A percentile compares a stretch with the other conserved stretches of the same genome.
phyloP scores from a whole-genome alignment of 768 basidiomycete genomes.

The Lactarius trivialis region DNA sequence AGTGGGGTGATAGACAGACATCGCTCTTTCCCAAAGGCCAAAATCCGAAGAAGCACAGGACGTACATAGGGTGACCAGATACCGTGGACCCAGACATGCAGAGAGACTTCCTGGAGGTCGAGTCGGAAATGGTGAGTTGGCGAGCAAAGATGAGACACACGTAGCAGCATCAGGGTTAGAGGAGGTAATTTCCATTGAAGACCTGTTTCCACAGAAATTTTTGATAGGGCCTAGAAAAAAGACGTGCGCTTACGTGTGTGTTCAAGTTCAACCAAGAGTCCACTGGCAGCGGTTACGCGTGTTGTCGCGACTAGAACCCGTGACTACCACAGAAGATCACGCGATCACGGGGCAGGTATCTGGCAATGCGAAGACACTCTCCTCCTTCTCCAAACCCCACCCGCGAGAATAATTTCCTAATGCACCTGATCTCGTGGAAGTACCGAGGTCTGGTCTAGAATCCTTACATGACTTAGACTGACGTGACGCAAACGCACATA shows the following conservation, averaged over 20 bases:
- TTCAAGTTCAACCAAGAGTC: slow-evolving; percentile 1
- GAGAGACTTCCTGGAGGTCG: slow-evolving; percentile 49
- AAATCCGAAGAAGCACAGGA: slow-evolving; percentile 20
- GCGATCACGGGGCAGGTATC: too few relatives aligned
- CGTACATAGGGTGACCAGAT: slow-evolving; percentile 51
- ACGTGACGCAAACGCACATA: background rate
- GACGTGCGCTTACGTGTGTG: background rate
- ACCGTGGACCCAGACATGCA: slow-evolving; percentile 60
- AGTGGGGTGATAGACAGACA: background rate
- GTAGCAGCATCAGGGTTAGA: slow-evolving; percentile 44
- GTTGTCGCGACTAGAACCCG: too few relatives aligned
- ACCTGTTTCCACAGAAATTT: slow-evolving; percentile 25
- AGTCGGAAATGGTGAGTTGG: slow-evolving; percentile 6
- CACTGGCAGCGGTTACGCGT: too few relatives aligned
- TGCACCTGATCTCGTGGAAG: background rate
- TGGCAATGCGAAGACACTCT: too few relatives aligned
- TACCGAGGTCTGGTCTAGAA: background rate
- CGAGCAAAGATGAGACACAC: slow-evolving; percentile 33
- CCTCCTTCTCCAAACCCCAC: background rate
- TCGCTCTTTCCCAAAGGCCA: background rate
- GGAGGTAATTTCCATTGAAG: slow-evolving; percentile 49
- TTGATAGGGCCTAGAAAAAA: slow-evolving; percentile 13
- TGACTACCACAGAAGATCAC: too few relatives aligned
- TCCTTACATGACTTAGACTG: background rate
- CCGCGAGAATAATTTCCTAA: background rate